Evolutionary conservation across 1,139 yeast species (phyloP).

Genomic region (Sugiyamaella paludigena): DNA sequence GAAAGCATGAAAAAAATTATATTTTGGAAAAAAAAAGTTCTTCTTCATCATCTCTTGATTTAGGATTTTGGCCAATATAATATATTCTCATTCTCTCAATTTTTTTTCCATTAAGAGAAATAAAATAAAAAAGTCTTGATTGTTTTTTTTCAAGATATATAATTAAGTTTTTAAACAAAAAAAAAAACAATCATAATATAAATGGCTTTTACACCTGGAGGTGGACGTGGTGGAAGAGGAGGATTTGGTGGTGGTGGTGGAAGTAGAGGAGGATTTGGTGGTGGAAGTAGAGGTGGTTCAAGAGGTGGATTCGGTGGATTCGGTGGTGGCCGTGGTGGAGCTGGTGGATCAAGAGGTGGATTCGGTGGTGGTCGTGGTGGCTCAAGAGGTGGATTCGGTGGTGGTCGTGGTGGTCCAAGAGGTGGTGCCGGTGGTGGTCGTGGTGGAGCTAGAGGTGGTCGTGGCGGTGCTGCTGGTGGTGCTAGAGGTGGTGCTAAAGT

Average conservation of each 20-base stretch:
- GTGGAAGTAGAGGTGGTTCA: constrained; percentile 34
- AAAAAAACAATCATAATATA: constrained; percentile 5
- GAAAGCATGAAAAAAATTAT: background rate
- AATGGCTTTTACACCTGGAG: constrained; percentile 51
- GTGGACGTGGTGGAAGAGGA: constrained; percentile 26
- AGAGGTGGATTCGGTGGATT: constrained; percentile 39
- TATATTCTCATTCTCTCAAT: background rate
- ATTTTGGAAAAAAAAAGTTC: constrained; percentile 3
- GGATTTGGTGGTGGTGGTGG: constrained; percentile 20
- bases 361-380: constrained; percentile 35
- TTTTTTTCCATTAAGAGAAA: background rate
- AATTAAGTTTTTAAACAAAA: background rate
- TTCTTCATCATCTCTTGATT: constrained; percentile 3
- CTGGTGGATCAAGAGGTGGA: constrained; percentile 38
- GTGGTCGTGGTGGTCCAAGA: constrained; percentile 41
- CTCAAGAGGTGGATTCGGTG: constrained; percentile 34
- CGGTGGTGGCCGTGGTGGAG: constrained; percentile 27
- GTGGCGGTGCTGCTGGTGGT: constrained; percentile 66
- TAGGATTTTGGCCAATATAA: background rate
- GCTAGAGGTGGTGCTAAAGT: constrained; percentile 91
- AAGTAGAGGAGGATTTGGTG: constrained; percentile 46
- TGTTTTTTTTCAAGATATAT: background rate
- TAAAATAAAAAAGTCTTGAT: background rate
- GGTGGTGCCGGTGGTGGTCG: constrained; percentile 37
- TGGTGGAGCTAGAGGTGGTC: constrained; percentile 47